phyloP scores from a whole-genome alignment of 257 asterid genomes.

The Buddleja alternifolia region DNA sequence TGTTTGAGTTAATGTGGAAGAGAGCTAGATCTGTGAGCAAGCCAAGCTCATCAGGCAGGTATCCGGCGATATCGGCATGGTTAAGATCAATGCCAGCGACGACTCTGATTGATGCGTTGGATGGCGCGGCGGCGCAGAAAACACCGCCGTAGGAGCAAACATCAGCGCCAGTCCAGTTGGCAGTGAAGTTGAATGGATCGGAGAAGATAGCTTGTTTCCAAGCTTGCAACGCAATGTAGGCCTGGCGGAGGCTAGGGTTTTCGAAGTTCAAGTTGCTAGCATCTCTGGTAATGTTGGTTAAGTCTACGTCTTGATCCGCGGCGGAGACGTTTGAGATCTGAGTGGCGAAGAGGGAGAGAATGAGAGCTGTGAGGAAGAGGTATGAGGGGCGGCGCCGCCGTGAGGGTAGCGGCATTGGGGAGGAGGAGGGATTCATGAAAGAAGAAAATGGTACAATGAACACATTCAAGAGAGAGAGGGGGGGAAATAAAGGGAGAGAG shows the following conservation, averaged over 20 bases:
- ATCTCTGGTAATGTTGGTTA: conserved; percentile 12
- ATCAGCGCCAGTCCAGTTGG: conserved; percentile 47
- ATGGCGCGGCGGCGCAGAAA: conserved; percentile 41
- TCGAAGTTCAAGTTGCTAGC: conserved; percentile 40
- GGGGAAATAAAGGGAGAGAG: conserved; percentile 34
- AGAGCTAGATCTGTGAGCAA: conserved; percentile 56
- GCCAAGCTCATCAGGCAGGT: conserved; percentile 53
- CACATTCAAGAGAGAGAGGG: too few relatives aligned
- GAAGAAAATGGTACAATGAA: conserved; percentile 27
- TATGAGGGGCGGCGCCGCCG: conserved; percentile 33
- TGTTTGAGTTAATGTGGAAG: conserved; percentile 53
- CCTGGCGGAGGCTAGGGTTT: conserved; percentile 49
- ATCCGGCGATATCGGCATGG: conserved; percentile 60
- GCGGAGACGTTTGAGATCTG: conserved; percentile 35
- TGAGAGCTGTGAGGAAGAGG: conserved; percentile 22
- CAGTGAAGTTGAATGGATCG: conserved; percentile 57
- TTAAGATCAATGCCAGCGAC: conserved; percentile 63
- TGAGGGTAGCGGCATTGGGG: conserved; percentile 35
- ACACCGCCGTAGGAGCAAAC: conserved; percentile 60
- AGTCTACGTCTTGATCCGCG: conserved; percentile 12
- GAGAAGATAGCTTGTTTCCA: conserved; percentile 56
- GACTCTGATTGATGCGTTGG: conserved; percentile 38
- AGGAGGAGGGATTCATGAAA: conserved; percentile 30
- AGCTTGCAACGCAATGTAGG: conserved; percentile 59
- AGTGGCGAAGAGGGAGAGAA: conserved; percentile 22